phyloP scores from a whole-genome alignment of 169 alveolate species.

The Plasmodium adleri region DNA sequence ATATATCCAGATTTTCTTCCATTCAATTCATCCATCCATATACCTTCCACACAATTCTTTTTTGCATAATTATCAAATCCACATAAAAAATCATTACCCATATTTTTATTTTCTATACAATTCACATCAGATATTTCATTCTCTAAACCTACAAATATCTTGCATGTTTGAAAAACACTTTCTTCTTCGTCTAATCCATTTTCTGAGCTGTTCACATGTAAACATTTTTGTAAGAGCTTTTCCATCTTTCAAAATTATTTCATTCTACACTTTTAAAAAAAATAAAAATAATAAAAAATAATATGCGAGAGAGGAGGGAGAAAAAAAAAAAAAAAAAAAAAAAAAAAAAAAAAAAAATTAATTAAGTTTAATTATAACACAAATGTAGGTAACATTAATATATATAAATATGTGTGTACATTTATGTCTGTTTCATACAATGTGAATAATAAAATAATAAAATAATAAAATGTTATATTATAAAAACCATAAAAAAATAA shows the following conservation, averaged over 20 bases:
- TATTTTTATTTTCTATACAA: slow-evolving; percentile 12
- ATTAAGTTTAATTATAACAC: too few relatives aligned
- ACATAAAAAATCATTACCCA: slow-evolving; percentile 47
- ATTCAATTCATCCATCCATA: background rate
- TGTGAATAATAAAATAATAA: too few relatives aligned
- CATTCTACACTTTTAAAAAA: slow-evolving; percentile 8
- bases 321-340: background rate
- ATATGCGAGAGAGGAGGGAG: background rate
- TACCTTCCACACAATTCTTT: slow-evolving; percentile 24
- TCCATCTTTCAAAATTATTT: slow-evolving; percentile 15
- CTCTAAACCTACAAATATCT: slow-evolving; percentile 10
- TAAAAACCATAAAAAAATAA: too few relatives aligned
- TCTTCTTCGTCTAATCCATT: slow-evolving; percentile 17
- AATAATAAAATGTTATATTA: too few relatives aligned
- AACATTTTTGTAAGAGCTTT: slow-evolving; percentile 35
- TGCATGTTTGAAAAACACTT: slow-evolving; percentile 37
- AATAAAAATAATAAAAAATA: background rate
- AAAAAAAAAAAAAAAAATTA: background rate
- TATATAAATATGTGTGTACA: too few relatives aligned
- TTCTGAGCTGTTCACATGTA: slow-evolving; percentile 7
- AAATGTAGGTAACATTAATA: too few relatives aligned
- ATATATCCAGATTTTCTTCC: background rate
- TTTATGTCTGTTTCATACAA: too few relatives aligned
- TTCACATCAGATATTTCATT: slow-evolving; percentile 16
- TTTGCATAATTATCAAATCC: slow-evolving; percentile 46